These are phyloP conservation scores for Cercospora zeae-maydis DNA, from an alignment of 2,329 filamentous ascomycete species.

Conservation along the genomic window DNA sequence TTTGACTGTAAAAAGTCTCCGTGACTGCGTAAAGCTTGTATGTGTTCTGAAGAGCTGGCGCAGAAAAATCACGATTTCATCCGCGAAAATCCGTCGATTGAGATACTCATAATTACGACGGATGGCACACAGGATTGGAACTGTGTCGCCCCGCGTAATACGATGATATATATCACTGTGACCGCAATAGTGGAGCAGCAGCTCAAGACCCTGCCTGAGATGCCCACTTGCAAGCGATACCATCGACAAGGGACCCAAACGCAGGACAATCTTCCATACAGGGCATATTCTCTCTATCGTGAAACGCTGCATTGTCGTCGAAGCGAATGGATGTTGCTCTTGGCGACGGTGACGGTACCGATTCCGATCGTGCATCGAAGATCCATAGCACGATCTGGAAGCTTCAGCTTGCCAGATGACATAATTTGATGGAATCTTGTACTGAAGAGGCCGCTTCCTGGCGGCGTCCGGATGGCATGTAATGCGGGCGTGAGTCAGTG, in stretches of 20 bases:
- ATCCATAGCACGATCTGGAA: not conserved
- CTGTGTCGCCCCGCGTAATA: not conserved
- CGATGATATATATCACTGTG: not conserved
- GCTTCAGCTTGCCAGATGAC: not conserved
- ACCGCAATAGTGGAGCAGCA: not conserved
- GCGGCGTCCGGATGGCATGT: not conserved
- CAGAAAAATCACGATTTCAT: not conserved
- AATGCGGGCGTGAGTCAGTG: not conserved
- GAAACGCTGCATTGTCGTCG: not conserved
- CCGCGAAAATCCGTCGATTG: not conserved
- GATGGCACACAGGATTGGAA: not conserved
- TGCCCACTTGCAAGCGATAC: not conserved
- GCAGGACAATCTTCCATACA: not conserved
- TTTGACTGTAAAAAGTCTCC: not conserved
- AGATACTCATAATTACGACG: not conserved
- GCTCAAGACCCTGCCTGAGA: not conserved
- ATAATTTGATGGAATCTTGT: not conserved
- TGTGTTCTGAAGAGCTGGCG: not conserved
- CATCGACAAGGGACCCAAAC: not conserved
- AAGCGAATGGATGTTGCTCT: constrained; percentile 1
- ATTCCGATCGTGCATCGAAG: not conserved
- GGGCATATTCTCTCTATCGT: not conserved
- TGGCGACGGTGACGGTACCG: not conserved
- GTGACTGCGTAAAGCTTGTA: not conserved
- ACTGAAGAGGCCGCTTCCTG: not conserved